phyloP scores from a whole-genome alignment of 805 yeast genomes.

The Spathaspora girioi region DNA sequence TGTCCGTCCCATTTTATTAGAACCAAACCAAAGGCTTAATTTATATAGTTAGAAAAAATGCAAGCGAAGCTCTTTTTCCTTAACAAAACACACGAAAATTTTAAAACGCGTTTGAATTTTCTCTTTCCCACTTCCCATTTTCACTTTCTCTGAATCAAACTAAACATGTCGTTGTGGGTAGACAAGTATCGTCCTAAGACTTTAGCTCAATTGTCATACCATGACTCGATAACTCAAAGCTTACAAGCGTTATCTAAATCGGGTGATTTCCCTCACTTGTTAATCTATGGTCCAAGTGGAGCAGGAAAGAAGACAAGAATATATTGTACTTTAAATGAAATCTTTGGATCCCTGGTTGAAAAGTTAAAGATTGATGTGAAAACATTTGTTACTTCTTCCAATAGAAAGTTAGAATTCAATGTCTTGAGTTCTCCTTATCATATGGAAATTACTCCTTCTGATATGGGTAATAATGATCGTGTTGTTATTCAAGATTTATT shows the following conservation, averaged over 20 bases:
- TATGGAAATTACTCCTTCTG: conserved; percentile 93
- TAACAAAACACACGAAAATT: neutral
- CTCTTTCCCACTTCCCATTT: neutral
- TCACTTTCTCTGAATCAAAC: neutral
- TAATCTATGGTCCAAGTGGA: conserved; percentile 94
- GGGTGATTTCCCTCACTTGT: conserved; percentile 89
- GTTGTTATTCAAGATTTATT: conserved; percentile 91
- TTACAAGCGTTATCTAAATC: conserved; percentile 58
- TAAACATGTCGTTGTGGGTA: conserved; percentile 88
- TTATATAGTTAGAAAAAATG: neutral
- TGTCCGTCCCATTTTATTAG: conserved; percentile 88
- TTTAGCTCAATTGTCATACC: conserved; percentile 63
- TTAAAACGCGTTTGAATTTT: neutral
- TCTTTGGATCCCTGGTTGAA: conserved; percentile 81
- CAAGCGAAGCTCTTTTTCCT: neutral
- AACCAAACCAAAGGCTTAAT: conserved; percentile 46
- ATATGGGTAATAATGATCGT: conserved; percentile 93
- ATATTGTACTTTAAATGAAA: conserved; percentile 68
- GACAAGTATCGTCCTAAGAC: conserved; percentile 84
- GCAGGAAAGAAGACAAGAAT: conserved; percentile 96
- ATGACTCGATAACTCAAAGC: conserved; percentile 58
- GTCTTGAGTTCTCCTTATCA: conserved; percentile 91
- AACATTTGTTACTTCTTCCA: conserved; percentile 69
- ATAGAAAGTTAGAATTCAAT: conserved; percentile 82
- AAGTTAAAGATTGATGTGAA: conserved; percentile 84